Base-by-base conservation (phyloP, 257 asterid genomes). In the Solanum etuberosum region DNA sequence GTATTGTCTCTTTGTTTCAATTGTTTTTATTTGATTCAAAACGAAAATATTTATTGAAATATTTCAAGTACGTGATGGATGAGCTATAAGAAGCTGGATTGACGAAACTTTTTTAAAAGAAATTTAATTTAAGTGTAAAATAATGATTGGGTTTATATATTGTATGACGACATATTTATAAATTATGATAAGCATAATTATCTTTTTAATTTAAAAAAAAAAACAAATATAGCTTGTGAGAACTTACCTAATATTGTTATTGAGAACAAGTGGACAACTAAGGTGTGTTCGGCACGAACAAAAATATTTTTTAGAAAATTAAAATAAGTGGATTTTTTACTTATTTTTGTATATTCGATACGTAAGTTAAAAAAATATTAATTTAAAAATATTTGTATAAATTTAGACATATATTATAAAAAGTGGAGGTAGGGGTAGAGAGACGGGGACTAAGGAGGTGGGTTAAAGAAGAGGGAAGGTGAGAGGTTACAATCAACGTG, bases 161-260 rank as follows among this genome's bases (percentile, higher is more conserved):
- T 38, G 57, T 76, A 40, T 7, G 34, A n/a, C 21, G 23, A 38
- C 83, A 48, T 76, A 40, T 37, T 76, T n/a, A 76, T 37, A 20
- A 73, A 11, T 73, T 37, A 73, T n/a, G 57, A 76, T 13, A 40
- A 76, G 14, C 21, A 4, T 76, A 76, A 76, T n/a, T n/a, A 13
- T 18, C 57, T 76, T n/a, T 13, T n/a, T 13, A 67, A 67, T 72
- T 34, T 48, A 48, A 48, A 74, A 38, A 37, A 4, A 40, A 3
- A 9, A 6, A 74, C 12, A 1, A 40, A 8, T 12, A 42, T 77
- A 13, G 35, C 37, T 25, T 25, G n/a, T 40, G 83, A 43, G 20
- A 4, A 77, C 61, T 34, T 77, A 77, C 83, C 61, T 42, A 77
- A 77, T 23, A 77, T 25, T 77, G 61, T 77, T 20, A 77, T 25